A percentile compares a stretch with the other conserved stretches of the same genome.
Evolutionary conservation across 257 asterid genomes (phyloP).

Genomic region (Petunia axillaris): DNA sequence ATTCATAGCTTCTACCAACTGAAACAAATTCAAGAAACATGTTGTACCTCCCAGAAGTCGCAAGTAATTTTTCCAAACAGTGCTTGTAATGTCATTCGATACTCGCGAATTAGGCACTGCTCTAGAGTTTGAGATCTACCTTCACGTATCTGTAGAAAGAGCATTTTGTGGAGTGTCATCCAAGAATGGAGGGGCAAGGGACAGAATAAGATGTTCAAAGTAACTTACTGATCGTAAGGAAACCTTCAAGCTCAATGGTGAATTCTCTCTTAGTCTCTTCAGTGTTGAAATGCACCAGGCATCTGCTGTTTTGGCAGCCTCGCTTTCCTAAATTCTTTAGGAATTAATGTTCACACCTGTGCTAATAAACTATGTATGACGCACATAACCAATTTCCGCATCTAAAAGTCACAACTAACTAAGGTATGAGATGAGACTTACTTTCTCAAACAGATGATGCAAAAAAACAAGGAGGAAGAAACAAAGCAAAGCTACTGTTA

Average conservation of each 20-base stretch:
- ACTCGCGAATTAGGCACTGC: conserved; percentile 82
- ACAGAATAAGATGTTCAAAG: neutral
- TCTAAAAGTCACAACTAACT: no score
- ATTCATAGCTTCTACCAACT: neutral
- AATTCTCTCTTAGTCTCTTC: conserved; percentile 70
- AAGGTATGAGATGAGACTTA: no score
- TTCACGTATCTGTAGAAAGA: no score
- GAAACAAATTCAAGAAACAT: neutral
- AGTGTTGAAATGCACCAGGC: conserved; percentile 65
- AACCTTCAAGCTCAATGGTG: conserved; percentile 95
- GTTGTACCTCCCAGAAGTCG: conserved; percentile 75
- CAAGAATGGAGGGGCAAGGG: neutral
- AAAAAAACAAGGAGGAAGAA: no score
- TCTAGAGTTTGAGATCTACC: conserved; percentile 42
- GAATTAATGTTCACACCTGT: neutral
- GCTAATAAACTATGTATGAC: neutral
- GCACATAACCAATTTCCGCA: no score
- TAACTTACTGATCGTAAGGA: conserved; percentile 82
- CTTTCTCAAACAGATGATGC: no score
- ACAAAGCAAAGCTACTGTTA: no score
- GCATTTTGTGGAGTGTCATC: no score
- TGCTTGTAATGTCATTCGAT: conserved; percentile 86
- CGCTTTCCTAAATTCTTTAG: conserved; percentile 53
- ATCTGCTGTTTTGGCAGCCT: conserved; percentile 70
- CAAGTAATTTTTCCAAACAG: conserved; percentile 53